These are phyloP conservation scores for Penicillium palitans DNA, from an alignment of 2,329 filamentous ascomycete species.

Conservation along the genomic window DNA sequence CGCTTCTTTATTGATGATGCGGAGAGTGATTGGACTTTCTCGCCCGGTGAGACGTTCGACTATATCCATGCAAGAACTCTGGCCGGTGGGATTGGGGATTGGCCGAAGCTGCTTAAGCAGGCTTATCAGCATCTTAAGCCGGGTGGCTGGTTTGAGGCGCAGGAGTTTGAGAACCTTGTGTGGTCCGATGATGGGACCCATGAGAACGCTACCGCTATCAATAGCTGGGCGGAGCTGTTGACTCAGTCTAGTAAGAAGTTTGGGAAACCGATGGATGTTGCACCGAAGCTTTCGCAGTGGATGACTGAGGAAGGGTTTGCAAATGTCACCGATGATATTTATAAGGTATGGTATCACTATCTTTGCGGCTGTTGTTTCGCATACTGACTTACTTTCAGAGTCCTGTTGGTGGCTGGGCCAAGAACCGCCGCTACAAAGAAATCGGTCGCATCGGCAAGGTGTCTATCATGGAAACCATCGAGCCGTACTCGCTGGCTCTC, in stretches of 20 bases:
- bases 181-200: constrained; percentile 37
- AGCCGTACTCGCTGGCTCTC: constrained; percentile 42
- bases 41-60: constrained; percentile 41
- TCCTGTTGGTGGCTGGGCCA: constrained; percentile 39
- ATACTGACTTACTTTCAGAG: constrained; percentile 25
- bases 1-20: constrained; percentile 51
- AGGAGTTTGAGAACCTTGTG: constrained; percentile 34
- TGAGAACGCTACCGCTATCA: constrained; percentile 23
- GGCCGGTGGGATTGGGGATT: constrained; percentile 41
- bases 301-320: constrained; percentile 36
- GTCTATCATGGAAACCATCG: constrained; percentile 34
- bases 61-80: constrained; percentile 42
- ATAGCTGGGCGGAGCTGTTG: constrained; percentile 35
- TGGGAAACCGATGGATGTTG: constrained; percentile 40
- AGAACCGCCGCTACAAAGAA: constrained; percentile 35
- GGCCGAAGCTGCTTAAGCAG: constrained; percentile 33
- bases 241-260: constrained; percentile 33
- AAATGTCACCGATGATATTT: constrained; percentile 37
- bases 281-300: constrained; percentile 28
- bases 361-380: neutral
- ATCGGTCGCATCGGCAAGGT: constrained; percentile 37
- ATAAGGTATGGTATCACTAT: constrained; percentile 29
- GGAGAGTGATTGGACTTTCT: constrained; percentile 44
- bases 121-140: constrained; percentile 36
- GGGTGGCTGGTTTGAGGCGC: constrained; percentile 40